These are phyloP conservation scores for Allantophomopsis cytisporea DNA, from an alignment of 2,329 filamentous ascomycete species.

Conservation along the genomic window DNA sequence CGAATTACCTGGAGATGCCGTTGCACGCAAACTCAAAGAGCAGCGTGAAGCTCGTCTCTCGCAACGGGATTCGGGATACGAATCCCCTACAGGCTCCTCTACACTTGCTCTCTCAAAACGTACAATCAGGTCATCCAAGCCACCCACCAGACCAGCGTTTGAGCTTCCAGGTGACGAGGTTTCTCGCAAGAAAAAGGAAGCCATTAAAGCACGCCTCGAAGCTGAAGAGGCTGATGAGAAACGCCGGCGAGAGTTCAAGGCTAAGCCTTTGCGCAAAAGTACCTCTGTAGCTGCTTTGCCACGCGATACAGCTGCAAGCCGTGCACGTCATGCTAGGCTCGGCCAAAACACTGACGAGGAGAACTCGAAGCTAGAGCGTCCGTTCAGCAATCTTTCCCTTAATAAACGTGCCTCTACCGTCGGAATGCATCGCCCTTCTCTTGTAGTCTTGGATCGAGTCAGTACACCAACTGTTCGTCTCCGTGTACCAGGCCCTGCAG, in stretches of 20 bases:
- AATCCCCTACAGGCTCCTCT: constrained; percentile 21
- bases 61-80: constrained; percentile 17
- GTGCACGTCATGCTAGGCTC: constrained; percentile 34
- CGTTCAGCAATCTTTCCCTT: constrained; percentile 7
- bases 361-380: constrained; percentile 3
- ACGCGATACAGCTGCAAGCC: constrained; percentile 44
- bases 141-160: constrained; percentile 40
- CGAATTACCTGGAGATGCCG: constrained; percentile 48
- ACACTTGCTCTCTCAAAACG: constrained; percentile 24
- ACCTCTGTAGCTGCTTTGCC: constrained; percentile 24
- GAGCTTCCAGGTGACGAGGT: constrained; percentile 51
- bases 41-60: constrained; percentile 40
- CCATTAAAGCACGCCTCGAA: constrained; percentile 38
- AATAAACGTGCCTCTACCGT: constrained; percentile 16
- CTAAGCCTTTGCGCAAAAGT: constrained; percentile 36
- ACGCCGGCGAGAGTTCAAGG: constrained; percentile 50
- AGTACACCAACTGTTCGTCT: constrained; percentile 7
- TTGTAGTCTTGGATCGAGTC: constrained; percentile 16
- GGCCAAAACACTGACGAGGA: constrained; percentile 14
- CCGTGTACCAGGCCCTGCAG: constrained; percentile 10
- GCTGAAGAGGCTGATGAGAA: constrained; percentile 46
- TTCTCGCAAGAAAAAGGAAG: constrained; percentile 30
- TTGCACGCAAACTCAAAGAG: constrained; percentile 42
- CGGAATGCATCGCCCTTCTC: constrained; percentile 18
- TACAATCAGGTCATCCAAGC: constrained; percentile 33